Conservation (phyloP, 768 basidiomycete genomes). For the Leucogyrophana mollusca region DNA sequence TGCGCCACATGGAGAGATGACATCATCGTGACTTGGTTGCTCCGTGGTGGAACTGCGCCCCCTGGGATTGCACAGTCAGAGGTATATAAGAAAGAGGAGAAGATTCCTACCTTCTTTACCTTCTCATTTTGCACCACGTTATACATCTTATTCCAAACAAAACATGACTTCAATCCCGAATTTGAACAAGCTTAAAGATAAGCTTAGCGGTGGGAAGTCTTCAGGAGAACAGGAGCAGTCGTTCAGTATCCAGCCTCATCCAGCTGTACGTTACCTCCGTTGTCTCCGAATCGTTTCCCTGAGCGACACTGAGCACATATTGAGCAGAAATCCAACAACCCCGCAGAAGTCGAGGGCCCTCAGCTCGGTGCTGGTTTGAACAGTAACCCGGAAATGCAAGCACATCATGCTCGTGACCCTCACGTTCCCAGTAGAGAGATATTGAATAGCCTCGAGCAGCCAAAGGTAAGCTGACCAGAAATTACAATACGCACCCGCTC, state of each 20-base stretch:
- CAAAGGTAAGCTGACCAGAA: constrained; percentile 37
- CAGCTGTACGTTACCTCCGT: constrained; percentile 43
- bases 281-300: background rate
- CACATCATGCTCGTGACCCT: constrained; percentile 52
- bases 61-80: no score
- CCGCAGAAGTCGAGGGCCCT: constrained; percentile 40
- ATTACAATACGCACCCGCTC: background rate
- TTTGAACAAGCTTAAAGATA: constrained; percentile 12
- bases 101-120: no score
- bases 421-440: constrained; percentile 46
- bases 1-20: no score
- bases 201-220: constrained; percentile 5
- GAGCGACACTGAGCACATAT: background rate
- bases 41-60: no score
- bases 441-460: constrained; percentile 43
- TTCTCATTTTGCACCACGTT: background rate
- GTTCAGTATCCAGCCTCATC: constrained; percentile 60
- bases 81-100: no score
- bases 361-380: constrained; percentile 36
- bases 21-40: no score
- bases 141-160: no score
- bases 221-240: constrained; percentile 31
- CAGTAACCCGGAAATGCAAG: constrained; percentile 37
- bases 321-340: constrained; percentile 58
- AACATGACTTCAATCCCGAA: constrained; percentile 7